Base-by-base conservation (phyloP, 257 asterid genomes). In the Nicotiana otophora region DNA sequence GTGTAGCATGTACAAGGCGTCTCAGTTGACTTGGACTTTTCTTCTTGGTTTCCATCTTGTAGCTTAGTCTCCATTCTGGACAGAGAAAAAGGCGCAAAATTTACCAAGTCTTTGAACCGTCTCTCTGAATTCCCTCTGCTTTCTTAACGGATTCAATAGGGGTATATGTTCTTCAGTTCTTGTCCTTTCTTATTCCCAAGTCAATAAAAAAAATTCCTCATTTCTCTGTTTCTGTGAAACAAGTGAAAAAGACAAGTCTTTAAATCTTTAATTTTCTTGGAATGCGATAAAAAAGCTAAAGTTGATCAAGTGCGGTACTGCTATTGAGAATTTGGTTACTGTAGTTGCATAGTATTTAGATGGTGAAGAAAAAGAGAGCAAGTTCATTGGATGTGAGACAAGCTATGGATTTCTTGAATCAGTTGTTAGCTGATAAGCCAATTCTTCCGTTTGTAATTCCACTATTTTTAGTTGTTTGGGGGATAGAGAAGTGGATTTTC, bases 401-500 rank as follows among this genome's bases (percentile, higher is more conserved):
- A 77, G 91, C 84, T 23, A 82, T 86, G 68, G 91, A 85, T 67
- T 90, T 88, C 70, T 87, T 91, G 87, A 86, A 87, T 85, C 90
- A 91, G 72, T 74, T 94, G 85, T 10, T 92, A 55, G 89, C 85
- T 80, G 93, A 96, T 58, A 95, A 88, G 84, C 98, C 98, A 84
- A 85, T 93, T 81, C 88, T 94, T 85, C 96, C 93, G 19, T 80
- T 86, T 81, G 84, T 83, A 53, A 82, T 95, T 79, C 98, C 97
- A 70, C 9, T 91, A 65, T 81, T 93, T 84, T 64, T 96, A 1
- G 79, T 93, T 80, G 83, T 91, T 76, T 96, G 99, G 98, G 89
- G 65, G 30, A 89, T 96, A 80, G 99, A 96, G 90, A 94, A 86
- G 85, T 96, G 97, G 95, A 85, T 94, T 57, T 93, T 94, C 89